Percentiles rank a stretch among this genome's conserved stretches.
phyloP scores from a whole-genome alignment of 1,139 yeast genomes.

The Williopsis jadinii region DNA sequence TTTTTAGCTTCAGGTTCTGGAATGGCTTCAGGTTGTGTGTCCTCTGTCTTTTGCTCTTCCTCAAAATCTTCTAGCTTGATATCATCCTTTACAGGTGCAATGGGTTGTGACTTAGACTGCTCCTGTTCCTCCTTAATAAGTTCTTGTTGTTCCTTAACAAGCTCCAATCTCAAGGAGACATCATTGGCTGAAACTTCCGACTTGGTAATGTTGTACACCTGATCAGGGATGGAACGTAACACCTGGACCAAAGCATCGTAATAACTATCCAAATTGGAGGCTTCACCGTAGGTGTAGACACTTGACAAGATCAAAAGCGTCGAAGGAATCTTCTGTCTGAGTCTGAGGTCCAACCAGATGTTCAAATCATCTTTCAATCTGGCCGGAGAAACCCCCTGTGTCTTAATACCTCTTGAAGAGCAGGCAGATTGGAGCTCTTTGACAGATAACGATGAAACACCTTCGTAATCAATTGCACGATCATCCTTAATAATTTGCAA shows the following conservation, averaged over 20 bases:
- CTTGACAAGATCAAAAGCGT: slow-evolving; percentile 79
- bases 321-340: slow-evolving; percentile 86
- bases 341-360: slow-evolving; percentile 86
- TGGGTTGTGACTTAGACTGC: slow-evolving; percentile 45
- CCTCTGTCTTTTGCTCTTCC: slow-evolving; percentile 10
- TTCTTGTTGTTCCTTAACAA: slow-evolving; percentile 93
- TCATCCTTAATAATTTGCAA: slow-evolving; percentile 89
- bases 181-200: slow-evolving; percentile 62
- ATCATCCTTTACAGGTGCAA: slow-evolving; percentile 63
- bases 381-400: slow-evolving; percentile 77
- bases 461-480: slow-evolving; percentile 88
- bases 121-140: slow-evolving; percentile 83
- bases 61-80: slow-evolving; percentile 76
- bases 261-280: slow-evolving; percentile 45
- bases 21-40: slow-evolving; percentile 6
- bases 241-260: slow-evolving; percentile 90
- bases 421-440: slow-evolving; percentile 89
- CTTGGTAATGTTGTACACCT: slow-evolving; percentile 92
- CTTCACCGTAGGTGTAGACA: slow-evolving; percentile 84
- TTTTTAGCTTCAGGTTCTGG: slow-evolving; percentile 7
- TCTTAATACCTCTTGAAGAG: slow-evolving; percentile 88
- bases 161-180: slow-evolving; percentile 79
- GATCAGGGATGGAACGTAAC: slow-evolving; percentile 86
- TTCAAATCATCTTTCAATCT: slow-evolving; percentile 75
- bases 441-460: slow-evolving; percentile 72